Evolutionary conservation across 495 filamentous ascomycete species (phyloP).

Genomic region (Aspergillus wentii): DNA sequence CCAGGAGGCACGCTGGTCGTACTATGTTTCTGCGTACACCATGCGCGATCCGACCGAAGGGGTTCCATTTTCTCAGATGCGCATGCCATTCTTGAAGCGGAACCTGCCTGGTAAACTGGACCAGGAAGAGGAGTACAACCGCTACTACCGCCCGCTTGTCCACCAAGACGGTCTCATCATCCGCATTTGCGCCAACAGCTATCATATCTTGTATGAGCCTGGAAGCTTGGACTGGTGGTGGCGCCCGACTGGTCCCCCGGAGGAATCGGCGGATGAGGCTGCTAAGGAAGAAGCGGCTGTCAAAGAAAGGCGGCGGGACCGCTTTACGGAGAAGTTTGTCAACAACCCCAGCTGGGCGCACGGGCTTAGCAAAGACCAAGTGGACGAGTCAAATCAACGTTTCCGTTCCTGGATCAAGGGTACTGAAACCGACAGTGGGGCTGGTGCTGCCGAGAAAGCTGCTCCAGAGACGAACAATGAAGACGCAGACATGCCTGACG

Average conservation of each 20-base stretch:
- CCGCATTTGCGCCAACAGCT: constrained; percentile 75
- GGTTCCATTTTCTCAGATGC: constrained; percentile 58
- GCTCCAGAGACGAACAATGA: constrained; percentile 2
- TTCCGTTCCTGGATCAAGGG: constrained; percentile 47
- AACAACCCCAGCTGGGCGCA: constrained; percentile 76
- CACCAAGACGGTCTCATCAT: constrained; percentile 73
- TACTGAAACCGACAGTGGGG: constrained; percentile 12
- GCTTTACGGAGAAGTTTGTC: constrained; percentile 66
- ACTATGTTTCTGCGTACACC: constrained; percentile 88
- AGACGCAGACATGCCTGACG: constrained; percentile 26
- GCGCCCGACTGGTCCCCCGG: constrained; percentile 27
- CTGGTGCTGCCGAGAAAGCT: constrained; percentile 7
- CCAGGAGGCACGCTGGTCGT: constrained; percentile 68
- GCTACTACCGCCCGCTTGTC: constrained; percentile 48
- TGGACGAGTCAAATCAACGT: constrained; percentile 61
- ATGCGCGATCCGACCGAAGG: constrained; percentile 88
- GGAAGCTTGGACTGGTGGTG: constrained; percentile 59
- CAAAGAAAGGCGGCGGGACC: constrained; percentile 53
- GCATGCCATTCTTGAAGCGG: constrained; percentile 65
- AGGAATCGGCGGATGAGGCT: constrained; percentile 43
- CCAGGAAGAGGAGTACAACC: constrained; percentile 44
- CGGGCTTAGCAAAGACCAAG: constrained; percentile 62
- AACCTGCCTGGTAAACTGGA: constrained; percentile 59
- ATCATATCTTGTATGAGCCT: constrained; percentile 73
- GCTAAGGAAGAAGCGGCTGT: constrained; percentile 39